Conservation (phyloP, 2,329 filamentous ascomycete genomes). For the Fusarium nodosum region DNA sequence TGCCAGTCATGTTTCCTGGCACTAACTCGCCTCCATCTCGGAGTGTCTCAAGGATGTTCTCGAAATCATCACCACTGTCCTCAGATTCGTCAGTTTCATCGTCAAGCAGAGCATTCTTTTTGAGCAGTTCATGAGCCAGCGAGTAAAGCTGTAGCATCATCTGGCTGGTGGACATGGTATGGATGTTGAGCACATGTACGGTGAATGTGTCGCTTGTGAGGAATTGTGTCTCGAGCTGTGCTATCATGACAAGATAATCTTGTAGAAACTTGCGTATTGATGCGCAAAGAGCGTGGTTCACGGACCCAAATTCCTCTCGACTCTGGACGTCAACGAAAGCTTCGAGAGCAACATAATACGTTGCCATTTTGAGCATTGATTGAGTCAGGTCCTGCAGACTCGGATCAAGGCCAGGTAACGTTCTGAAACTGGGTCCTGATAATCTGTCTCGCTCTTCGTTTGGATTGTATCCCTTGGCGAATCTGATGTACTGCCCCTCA, state of each 20-base stretch:
- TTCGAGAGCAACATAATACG: constrained; percentile 91
- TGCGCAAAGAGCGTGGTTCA: constrained; percentile 97
- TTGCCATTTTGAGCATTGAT: constrained; percentile 94
- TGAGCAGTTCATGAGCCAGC: constrained; percentile 87
- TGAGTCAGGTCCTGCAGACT: constrained; percentile 88
- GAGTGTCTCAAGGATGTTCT: constrained; percentile 92
- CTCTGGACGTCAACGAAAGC: constrained; percentile 96
- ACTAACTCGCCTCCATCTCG: constrained; percentile 87
- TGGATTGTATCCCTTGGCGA: constrained; percentile 84
- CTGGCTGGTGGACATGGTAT: constrained; percentile 89
- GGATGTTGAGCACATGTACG: constrained; percentile 90
- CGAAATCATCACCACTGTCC: constrained; percentile 85
- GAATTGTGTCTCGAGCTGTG: constrained; percentile 93
- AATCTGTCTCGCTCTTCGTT: constrained; percentile 87
- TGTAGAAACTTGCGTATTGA: constrained; percentile 91
- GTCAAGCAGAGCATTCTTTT: constrained; percentile 88
- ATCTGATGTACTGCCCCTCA: constrained; percentile 97
- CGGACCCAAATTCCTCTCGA: constrained; percentile 89
- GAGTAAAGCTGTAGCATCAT: constrained; percentile 93
- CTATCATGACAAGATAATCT: constrained; percentile 92
- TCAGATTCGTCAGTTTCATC: constrained; percentile 80
- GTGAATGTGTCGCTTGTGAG: constrained; percentile 91
- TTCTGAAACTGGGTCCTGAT: constrained; percentile 82
- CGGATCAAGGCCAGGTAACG: constrained; percentile 87
- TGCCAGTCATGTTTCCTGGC: constrained; percentile 82